Evolutionary conservation across 2,329 filamentous ascomycete species (phyloP), one percentile per base, ranked within the genome.

Genomic region (Penicillium sp.): DNA sequence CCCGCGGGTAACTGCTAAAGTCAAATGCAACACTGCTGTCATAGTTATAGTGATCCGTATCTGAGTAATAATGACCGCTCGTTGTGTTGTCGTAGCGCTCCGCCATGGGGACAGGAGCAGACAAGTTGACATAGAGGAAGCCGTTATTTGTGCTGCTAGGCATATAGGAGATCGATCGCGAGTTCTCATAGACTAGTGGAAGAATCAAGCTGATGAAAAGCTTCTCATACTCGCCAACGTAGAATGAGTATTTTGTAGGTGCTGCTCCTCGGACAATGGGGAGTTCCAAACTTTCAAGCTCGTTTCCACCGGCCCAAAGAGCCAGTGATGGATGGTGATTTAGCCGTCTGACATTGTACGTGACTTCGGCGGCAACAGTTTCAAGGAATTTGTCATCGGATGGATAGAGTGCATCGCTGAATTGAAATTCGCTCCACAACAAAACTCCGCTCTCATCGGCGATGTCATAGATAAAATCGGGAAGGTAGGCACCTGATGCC

Each of bases 361-460:
- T 74, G 4, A 84, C 83, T 65, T 88, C 86, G 16, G 79, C 75
- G 13, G 79, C 75, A 10, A 83, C 79, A 56, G 86, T 87, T 4
- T 83, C 81, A 0, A 87, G 69, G 63, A 87, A 88, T 0, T 76
- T 77, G 0, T 76, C 62, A 51, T 83, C 71, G 0, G 83, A 79
- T 0, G 86, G 85, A 66, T 88, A 88, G 2, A 87, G 71, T 1
- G 84, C 79, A 68, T 87, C 85, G 11, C 83, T 82, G 66, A 87
- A 88, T 65, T 88, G 78, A 60, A 88, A 87, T 60, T 88, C 85
- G 50, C 81, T 85, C 85, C 85, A 88, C 0, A 88, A 75, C 6
- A 88, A 73, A 5, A 88, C 78, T 1, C 86, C 86, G 64, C 79
- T 79, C 66, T 86, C 83, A 67, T 88, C 85, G 1, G 85, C 86